These are phyloP conservation scores for Bombardia bombarda DNA, from an alignment of 495 filamentous ascomycete genomes.

Conservation along the genomic window DNA sequence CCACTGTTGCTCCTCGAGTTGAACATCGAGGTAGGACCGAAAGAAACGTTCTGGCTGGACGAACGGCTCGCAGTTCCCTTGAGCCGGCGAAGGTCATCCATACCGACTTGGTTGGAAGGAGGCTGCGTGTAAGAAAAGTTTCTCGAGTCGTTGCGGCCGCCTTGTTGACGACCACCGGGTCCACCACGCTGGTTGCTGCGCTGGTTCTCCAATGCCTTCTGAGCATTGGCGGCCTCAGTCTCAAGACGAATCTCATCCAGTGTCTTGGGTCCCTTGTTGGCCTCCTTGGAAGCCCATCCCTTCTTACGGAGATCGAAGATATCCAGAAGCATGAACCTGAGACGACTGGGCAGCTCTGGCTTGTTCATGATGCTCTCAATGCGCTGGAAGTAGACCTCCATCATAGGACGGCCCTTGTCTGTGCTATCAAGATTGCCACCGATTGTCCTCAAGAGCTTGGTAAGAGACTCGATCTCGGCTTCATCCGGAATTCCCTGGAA, in stretches of 20 bases:
- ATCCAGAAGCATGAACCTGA: constrained; percentile 96
- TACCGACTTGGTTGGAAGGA: constrained; percentile 66
- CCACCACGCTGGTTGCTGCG: constrained; percentile 54
- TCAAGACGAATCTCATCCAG: constrained; percentile 85
- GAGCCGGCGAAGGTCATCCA: constrained; percentile 81
- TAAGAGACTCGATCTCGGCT: constrained; percentile 89
- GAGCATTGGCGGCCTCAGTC: constrained; percentile 65
- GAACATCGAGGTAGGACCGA: constrained; percentile 77
- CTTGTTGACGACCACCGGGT: constrained; percentile 53
- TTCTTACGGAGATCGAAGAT: constrained; percentile 70
- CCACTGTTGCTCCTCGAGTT: constrained; percentile 73
- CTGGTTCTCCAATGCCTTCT: constrained; percentile 53
- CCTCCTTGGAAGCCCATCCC: constrained; percentile 78
- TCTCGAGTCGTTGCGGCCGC: constrained; percentile 80
- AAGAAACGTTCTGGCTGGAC: constrained; percentile 55
- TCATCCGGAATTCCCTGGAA: constrained; percentile 91
- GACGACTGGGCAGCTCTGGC: constrained; percentile 70
- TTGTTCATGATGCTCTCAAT: constrained; percentile 74
- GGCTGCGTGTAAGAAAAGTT: constrained; percentile 67
- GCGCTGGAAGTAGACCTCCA: constrained; percentile 89
- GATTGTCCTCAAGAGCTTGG: constrained; percentile 85
- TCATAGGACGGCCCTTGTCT: constrained; percentile 71
- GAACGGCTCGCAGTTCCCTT: constrained; percentile 46
- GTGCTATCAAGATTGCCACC: constrained; percentile 74
- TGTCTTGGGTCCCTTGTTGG: constrained; percentile 91